Evolutionary conservation across 2,329 filamentous ascomycete genomes (phyloP).

Genomic region (Aspergillus brasiliensis): DNA sequence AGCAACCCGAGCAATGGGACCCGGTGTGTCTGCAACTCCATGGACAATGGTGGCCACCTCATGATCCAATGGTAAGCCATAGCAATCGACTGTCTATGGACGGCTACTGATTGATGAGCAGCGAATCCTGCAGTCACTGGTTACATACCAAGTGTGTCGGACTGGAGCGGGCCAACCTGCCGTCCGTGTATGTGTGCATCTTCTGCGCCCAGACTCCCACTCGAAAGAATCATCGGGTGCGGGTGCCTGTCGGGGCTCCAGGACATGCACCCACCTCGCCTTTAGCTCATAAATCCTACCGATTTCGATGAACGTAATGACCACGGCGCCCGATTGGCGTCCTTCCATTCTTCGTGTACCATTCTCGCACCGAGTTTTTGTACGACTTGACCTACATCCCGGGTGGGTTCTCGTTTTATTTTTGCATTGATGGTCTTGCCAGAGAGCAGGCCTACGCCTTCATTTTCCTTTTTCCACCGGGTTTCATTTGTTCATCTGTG

Average conservation of each 20-base stretch:
- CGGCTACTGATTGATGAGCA: constrained; percentile 22
- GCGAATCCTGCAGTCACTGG: constrained; percentile 66
- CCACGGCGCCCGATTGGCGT: not conserved
- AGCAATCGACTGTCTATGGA: not conserved
- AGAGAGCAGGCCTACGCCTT: not conserved
- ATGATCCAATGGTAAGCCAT: constrained; percentile 62
- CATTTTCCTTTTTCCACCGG: not conserved
- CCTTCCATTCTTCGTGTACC: not conserved
- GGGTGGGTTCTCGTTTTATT: not conserved
- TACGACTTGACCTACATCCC: constrained; percentile 1
- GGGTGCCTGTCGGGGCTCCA: constrained; percentile 34
- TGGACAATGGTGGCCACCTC: constrained; percentile 55
- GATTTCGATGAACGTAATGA: constrained; percentile 32
- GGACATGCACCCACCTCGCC: constrained; percentile 41
- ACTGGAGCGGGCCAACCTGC: constrained; percentile 50
- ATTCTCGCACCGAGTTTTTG: not conserved
- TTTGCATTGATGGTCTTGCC: not conserved
- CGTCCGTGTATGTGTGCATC: constrained; percentile 54
- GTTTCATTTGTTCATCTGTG: constrained; percentile 9
- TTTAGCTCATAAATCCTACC: constrained; percentile 46
- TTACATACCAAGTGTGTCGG: constrained; percentile 62
- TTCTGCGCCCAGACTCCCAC: constrained; percentile 53
- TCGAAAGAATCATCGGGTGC: constrained; percentile 39
- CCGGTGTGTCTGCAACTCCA: constrained; percentile 60
- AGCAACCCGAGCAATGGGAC: constrained; percentile 56